Evolutionary conservation across 345 rosid species (phyloP).

Genomic region (Lepidium africanum): DNA sequence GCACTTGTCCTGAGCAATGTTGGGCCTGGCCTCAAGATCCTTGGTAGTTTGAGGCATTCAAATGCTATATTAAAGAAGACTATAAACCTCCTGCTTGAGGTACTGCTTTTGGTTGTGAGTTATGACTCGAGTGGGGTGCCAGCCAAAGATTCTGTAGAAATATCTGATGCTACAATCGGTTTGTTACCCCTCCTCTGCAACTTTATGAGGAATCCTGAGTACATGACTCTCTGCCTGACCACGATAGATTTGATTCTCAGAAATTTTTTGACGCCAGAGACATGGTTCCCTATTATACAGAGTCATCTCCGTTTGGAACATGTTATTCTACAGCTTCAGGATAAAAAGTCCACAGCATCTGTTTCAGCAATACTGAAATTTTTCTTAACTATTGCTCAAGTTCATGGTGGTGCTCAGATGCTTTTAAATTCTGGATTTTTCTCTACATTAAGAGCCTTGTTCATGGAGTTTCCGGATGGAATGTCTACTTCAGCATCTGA

Average conservation of each 20-base stretch:
- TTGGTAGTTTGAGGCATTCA: constrained; percentile 44
- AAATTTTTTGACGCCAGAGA: constrained; percentile 55
- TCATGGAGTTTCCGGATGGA: constrained; percentile 42
- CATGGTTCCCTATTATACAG: constrained; percentile 81
- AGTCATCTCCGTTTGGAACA: constrained; percentile 59
- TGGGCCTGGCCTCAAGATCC: constrained; percentile 55
- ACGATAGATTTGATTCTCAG: constrained; percentile 51
- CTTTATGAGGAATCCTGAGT: constrained; percentile 46
- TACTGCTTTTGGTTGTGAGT: constrained; percentile 52
- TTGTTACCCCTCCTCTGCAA: constrained; percentile 69
- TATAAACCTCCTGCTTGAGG: constrained; percentile 50
- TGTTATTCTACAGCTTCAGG: constrained; percentile 59
- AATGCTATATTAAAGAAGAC: constrained; percentile 36
- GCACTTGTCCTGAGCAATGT: constrained; percentile 47
- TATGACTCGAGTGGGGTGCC: constrained; percentile 31
- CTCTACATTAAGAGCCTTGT: constrained; percentile 53
- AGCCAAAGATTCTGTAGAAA: constrained; percentile 44
- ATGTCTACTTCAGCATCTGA: constrained; percentile 31
- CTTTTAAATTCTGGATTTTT: constrained; percentile 68
- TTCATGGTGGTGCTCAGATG: constrained; percentile 81
- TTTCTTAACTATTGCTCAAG: constrained; percentile 68
- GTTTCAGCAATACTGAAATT: constrained; percentile 54
- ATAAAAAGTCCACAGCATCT: constrained; percentile 39
- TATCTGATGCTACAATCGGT: constrained; percentile 60
- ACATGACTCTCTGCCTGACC: constrained; percentile 53